Conservation (phyloP, 2,329 filamentous ascomycete genomes). For the Epichloe hybrida region DNA sequence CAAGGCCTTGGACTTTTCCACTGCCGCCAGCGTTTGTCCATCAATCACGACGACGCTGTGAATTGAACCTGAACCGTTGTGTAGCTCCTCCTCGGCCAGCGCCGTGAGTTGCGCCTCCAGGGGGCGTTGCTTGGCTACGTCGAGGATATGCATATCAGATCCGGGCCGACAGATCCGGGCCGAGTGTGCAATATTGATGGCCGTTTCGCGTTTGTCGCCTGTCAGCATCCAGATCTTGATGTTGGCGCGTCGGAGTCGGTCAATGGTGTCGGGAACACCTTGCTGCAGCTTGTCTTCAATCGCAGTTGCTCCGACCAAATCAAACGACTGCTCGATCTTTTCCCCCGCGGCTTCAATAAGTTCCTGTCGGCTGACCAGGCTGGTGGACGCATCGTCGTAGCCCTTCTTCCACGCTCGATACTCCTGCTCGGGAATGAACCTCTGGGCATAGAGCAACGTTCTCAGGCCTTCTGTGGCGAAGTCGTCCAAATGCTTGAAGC, state of each 20-base stretch:
- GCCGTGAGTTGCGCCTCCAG: conserved; percentile 52
- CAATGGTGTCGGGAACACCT: conserved; percentile 79
- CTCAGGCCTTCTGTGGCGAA: conserved; percentile 77
- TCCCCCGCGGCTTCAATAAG: conserved; percentile 69
- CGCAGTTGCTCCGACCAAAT: conserved; percentile 70
- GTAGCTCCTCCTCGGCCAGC: conserved; percentile 46
- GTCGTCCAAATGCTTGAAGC: conserved; percentile 78
- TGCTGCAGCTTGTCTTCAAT: conserved; percentile 83
- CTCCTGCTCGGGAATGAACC: conserved; percentile 58
- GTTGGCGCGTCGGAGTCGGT: conserved; percentile 67
- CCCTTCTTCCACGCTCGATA: conserved; percentile 63
- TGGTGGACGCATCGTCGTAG: conserved; percentile 67
- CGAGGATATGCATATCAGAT: conserved; percentile 64
- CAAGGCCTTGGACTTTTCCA: conserved; percentile 44
- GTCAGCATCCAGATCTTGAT: conserved; percentile 93
- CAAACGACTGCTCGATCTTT: conserved; percentile 61
- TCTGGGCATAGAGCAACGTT: conserved; percentile 68
- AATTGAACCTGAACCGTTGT: conserved; percentile 39
- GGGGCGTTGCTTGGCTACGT: conserved; percentile 43
- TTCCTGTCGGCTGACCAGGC: conserved; percentile 59
- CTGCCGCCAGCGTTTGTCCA: conserved; percentile 61
- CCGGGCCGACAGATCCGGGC: conserved; percentile 55
- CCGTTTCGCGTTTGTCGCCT: conserved; percentile 75
- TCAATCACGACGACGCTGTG: conserved; percentile 80
- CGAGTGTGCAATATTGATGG: conserved; percentile 77